Evolutionary conservation across 2,329 filamentous ascomycete genomes (phyloP).

Genomic region (Epichloe coenophiala): DNA sequence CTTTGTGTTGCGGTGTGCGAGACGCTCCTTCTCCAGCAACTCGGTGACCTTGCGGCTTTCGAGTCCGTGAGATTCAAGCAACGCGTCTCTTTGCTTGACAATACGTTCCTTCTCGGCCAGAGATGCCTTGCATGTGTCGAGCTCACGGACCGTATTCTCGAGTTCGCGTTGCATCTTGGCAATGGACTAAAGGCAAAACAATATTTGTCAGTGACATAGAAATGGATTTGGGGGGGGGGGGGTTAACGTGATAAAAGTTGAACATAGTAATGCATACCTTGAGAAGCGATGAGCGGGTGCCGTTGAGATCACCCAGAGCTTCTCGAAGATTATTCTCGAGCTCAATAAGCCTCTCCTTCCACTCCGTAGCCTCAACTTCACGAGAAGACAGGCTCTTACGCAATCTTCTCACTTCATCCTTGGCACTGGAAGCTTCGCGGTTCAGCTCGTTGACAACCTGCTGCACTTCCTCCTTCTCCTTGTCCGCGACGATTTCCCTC

Average conservation of each 20-base stretch:
- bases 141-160: conserved; percentile 68
- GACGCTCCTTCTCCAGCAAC: conserved; percentile 80
- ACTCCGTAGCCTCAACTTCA: conserved; percentile 79
- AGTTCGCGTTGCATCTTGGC: conserved; percentile 79
- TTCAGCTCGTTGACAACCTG: conserved; percentile 89
- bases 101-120: conserved; percentile 83
- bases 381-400: conserved; percentile 71
- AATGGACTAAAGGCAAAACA: conserved; percentile 44
- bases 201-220: too few species aligned
- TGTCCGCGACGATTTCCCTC: conserved; percentile 70
- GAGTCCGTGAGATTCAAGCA: conserved; percentile 78
- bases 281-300: conserved; percentile 72
- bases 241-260: neutral
- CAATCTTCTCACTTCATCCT: conserved; percentile 72
- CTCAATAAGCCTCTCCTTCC: conserved; percentile 82
- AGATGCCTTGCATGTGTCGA: conserved; percentile 63
- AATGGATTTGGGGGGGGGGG: too few species aligned
- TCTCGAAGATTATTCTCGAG: conserved; percentile 80
- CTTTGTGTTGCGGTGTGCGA: conserved; percentile 73
- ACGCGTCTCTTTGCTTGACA: conserved; percentile 74
- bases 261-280: conserved; percentile 37
- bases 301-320: conserved; percentile 75
- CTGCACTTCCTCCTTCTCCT: conserved; percentile 91
- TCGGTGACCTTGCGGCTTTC: conserved; percentile 77
- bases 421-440: conserved; percentile 62